Base-by-base conservation (phyloP, 208 protist species). In the Paratrypanosoma confusum region DNA sequence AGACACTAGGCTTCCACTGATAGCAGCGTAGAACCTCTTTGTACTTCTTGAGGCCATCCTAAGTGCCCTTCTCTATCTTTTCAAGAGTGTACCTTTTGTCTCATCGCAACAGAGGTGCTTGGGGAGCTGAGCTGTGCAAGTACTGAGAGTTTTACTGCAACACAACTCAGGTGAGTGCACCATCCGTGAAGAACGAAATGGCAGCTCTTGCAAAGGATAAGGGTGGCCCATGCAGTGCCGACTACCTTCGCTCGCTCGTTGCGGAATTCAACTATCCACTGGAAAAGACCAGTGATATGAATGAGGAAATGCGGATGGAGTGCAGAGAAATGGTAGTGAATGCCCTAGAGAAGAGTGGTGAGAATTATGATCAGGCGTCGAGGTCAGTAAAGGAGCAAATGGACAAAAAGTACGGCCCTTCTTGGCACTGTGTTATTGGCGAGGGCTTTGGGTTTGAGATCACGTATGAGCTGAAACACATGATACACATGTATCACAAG, bases 371-470 rank as follows among this genome's bases (percentile, higher is more conserved):
- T 44, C 71, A 78, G 22, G 93, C 93, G 11, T 86, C 88, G 13
- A 96, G 93, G 55, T 70, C 95, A 23, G 68, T 93, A 11, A 97
- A 96, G 52, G 91, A 95, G 51, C 72, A 82, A 43, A 96, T 97
- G 88, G 90, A 96, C 59, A 96, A 96, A 50, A 96, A 96, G 60
- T 97, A 87, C 52, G 91, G 91, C 21, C 60, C 76, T 6, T 85
- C 74, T 2, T 97, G 90, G 90, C 81, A 96, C 46, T 94, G 86
- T 29, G 74, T 97, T n/a, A 95, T 96, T 32, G 93, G 93, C 7
- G 81, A 95, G 45, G 90, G 90, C 10, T 97, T 95, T 39, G 87
- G 86, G 3, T 96, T 96, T 51, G 78, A 91, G 44, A 93, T 97
- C 29, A 91, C 79, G 8, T 90, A 95, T 43, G 84, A 96, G 57